These are phyloP conservation scores for Dactylorhiza incarnata DNA, from an alignment of 106 monocot genomes.

Conservation along the genomic window DNA sequence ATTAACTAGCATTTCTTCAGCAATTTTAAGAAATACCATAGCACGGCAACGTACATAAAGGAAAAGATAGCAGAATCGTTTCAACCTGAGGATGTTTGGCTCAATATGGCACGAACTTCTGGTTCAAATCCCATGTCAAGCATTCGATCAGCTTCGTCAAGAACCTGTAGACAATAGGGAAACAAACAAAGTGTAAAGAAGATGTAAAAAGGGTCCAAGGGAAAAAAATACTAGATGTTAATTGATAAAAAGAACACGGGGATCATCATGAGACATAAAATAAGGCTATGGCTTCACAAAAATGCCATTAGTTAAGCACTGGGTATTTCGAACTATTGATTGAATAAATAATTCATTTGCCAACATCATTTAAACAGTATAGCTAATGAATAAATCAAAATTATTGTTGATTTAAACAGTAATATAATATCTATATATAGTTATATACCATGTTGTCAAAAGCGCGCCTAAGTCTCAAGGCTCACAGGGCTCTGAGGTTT, in stretches of 20 bases:
- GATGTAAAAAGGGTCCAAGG: background rate
- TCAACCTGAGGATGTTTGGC: slow-evolving; percentile 71
- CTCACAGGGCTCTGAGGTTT: no score
- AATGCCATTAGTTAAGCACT: background rate
- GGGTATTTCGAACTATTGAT: no score
- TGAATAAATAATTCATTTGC: no score
- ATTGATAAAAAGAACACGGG: background rate
- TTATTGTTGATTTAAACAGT: no score
- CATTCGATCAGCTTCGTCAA: slow-evolving; percentile 99
- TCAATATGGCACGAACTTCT: slow-evolving; percentile 90
- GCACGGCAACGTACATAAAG: background rate
- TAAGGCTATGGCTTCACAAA: background rate
- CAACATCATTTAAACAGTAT: no score
- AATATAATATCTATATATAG: no score
- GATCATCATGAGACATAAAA: background rate
- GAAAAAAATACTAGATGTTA: background rate
- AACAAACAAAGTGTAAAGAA: background rate
- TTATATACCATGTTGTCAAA: no score
- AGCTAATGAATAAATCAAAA: no score
- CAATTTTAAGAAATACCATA: background rate
- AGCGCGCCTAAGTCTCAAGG: no score
- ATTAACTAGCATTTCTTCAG: background rate
- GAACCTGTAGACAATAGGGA: slow-evolving; percentile 40
- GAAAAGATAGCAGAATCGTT: background rate
- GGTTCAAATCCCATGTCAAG: slow-evolving; percentile 99